Percentiles rank a stretch among this genome's conserved stretches.
phyloP scores from a whole-genome alignment of 176 grass and related monocot genomes.

The Aegilops speltoides region DNA sequence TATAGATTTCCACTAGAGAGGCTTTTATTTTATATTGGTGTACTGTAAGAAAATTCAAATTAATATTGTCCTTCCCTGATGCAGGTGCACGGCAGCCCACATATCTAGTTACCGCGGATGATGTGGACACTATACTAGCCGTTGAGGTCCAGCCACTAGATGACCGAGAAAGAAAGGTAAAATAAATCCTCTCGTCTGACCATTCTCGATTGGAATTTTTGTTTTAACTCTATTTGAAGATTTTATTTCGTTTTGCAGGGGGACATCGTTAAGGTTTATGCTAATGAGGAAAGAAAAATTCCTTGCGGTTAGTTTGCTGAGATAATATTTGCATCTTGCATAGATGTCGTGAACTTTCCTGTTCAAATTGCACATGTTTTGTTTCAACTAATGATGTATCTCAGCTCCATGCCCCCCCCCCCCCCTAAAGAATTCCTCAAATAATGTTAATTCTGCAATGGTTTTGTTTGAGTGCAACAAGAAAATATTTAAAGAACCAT shows the following conservation, averaged over 20 bases:
- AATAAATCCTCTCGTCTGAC: slow-evolving; percentile 20
- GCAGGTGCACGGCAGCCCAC: slow-evolving; percentile 76
- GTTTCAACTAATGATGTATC: not conserved
- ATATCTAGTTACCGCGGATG: too few species aligned
- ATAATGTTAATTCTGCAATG: not conserved
- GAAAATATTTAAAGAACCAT: not conserved
- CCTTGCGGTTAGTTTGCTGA: not conserved
- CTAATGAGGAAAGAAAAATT: too few species aligned
- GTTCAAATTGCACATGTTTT: not conserved
- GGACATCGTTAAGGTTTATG: too few species aligned
- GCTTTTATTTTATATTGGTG: slow-evolving; percentile 14
- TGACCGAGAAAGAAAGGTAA: slow-evolving; percentile 79
- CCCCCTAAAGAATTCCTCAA: too few species aligned
- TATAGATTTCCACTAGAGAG: slow-evolving; percentile 22
- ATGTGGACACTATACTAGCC: too few species aligned
- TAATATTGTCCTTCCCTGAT: slow-evolving; percentile 17
- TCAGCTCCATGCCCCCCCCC: too few species aligned
- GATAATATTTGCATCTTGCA: too few species aligned
- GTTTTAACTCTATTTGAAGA: slow-evolving; percentile 6
- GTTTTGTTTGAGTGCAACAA: not conserved
- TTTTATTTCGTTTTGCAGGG: too few species aligned
- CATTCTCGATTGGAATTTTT: not conserved
- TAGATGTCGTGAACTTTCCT: too few species aligned
- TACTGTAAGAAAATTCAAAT: not conserved
- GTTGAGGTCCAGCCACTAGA: slow-evolving; percentile 62